Conservation (phyloP, 805 yeast species). For the Cyberlindnera amylophila region DNA sequence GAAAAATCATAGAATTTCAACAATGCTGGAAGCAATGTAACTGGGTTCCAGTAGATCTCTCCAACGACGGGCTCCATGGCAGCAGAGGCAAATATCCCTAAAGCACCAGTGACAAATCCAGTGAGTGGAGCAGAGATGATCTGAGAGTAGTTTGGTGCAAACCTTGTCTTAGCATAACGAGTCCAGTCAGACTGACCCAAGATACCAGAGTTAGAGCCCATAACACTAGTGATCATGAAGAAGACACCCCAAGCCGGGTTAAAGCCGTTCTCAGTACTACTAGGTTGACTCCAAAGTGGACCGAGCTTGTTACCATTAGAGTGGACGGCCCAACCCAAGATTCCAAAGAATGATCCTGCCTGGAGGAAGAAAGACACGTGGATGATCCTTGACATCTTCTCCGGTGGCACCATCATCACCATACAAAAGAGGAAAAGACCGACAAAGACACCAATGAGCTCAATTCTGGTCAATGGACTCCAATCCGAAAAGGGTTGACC, state of each 20-base stretch:
- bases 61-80: constrained; percentile 29
- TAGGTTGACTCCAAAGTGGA: constrained; percentile 12
- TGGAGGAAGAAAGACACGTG: constrained; percentile 26
- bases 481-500: constrained; percentile 13
- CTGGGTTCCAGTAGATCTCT: constrained; percentile 30
- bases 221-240: constrained; percentile 13
- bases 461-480: constrained; percentile 11
- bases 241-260: constrained; percentile 28
- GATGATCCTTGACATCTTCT: constrained; percentile 28
- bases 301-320: constrained; percentile 29
- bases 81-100: constrained; percentile 31
- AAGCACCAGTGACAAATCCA: constrained; percentile 30
- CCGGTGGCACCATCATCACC: constrained; percentile 31
- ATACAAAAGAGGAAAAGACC: constrained; percentile 39
- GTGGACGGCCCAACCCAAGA: constrained; percentile 29
- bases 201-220: constrained; percentile 30
- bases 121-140: constrained; percentile 26
- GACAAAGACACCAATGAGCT: constrained; percentile 31
- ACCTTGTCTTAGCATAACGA: constrained; percentile 27
- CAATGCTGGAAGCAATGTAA: constrained; percentile 19
- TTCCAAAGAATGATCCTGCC: constrained; percentile 30
- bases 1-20: constrained; percentile 21
- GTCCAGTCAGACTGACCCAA: constrained; percentile 34
- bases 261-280: constrained; percentile 27
- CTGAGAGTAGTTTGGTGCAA: constrained; percentile 26